phyloP scores from a whole-genome alignment of 23 red algal genomes.

The Gracilariopsis chorda region DNA sequence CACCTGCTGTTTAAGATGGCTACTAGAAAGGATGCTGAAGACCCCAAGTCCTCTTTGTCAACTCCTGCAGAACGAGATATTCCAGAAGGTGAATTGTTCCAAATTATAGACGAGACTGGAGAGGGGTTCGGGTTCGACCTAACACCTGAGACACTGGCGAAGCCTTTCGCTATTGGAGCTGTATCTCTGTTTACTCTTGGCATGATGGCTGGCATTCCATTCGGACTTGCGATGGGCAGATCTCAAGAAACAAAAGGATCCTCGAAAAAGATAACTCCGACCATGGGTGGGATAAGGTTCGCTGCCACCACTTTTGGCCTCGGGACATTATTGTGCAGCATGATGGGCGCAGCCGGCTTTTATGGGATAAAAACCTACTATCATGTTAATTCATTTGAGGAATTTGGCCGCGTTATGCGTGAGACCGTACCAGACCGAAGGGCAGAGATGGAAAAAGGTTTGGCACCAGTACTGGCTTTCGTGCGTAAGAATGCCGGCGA shows the following conservation, averaged over 20 bases:
- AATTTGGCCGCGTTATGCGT: conserved; percentile 66
- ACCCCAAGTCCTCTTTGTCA: too few relatives aligned
- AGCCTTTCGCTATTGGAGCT: conserved; percentile 38
- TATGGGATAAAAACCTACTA: conserved; percentile 35
- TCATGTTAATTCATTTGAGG: conserved; percentile 37
- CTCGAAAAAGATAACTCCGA: not conserved
- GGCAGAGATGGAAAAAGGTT: conserved; percentile 34
- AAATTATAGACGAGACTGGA: conserved; percentile 72
- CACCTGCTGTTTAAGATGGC: too few relatives aligned
- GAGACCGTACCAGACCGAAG: conserved; percentile 26
- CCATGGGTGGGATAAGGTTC: conserved; percentile 53
- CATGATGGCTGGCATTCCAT: conserved; percentile 62
- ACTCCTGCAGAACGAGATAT: too few relatives aligned
- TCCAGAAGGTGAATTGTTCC: conserved; percentile 33
- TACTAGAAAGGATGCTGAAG: too few relatives aligned
- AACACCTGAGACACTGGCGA: conserved; percentile 59
- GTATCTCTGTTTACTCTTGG: conserved; percentile 46
- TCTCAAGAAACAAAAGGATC: conserved; percentile 37
- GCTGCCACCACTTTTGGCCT: conserved; percentile 56
- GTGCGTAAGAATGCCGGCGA: conserved; percentile 46
- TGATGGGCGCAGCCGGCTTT: conserved; percentile 43
- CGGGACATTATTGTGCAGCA: conserved; percentile 50
- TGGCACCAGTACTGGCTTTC: conserved; percentile 31
- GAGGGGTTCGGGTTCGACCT: conserved; percentile 73
- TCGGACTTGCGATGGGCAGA: conserved; percentile 59